Percentiles rank a stretch among this genome's conserved stretches.
Evolutionary conservation across 148 eudicot species (phyloP).

Genomic region (Fagopyrum tataricum): DNA sequence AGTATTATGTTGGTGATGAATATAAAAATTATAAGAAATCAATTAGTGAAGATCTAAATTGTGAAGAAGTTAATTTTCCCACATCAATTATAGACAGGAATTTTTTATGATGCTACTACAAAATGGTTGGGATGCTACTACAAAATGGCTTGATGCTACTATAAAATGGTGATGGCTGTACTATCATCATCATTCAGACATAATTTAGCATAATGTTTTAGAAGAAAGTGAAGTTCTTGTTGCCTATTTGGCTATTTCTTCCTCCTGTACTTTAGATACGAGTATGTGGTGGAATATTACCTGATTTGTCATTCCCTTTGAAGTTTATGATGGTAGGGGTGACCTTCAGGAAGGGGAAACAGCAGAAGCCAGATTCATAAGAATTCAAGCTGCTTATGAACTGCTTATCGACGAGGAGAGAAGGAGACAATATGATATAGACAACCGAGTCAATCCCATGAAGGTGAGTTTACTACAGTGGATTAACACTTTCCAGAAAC

Average conservation of each 20-base stretch:
- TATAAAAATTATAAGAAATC: too few relatives aligned
- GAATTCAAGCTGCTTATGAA: conserved; percentile 98
- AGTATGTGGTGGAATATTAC: neutral
- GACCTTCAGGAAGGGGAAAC: conserved; percentile 94
- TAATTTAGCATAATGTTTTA: neutral
- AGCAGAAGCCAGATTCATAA: conserved; percentile 90
- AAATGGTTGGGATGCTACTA: too few relatives aligned
- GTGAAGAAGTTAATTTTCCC: too few relatives aligned
- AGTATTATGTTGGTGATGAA: too few relatives aligned
- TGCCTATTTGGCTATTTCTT: neutral
- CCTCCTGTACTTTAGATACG: neutral
- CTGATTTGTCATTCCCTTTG: conserved; percentile 16
- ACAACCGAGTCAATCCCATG: conserved; percentile 83
- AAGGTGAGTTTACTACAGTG: conserved; percentile 40
- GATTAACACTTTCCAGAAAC: neutral
- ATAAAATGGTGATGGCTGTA: too few relatives aligned
- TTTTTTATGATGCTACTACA: too few relatives aligned
- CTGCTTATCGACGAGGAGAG: conserved; percentile 69
- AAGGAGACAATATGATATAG: conserved; percentile 68
- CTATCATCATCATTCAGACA: neutral
- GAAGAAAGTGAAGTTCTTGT: neutral
- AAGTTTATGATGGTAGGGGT: conserved; percentile 94
- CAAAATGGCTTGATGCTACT: too few relatives aligned
- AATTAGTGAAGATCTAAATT: too few relatives aligned
- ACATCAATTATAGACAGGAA: too few relatives aligned